A percentile compares a stretch with the other conserved stretches of the same genome.
Evolutionary conservation across 805 yeast species (phyloP).

Genomic region (Lipomyces kockii): DNA sequence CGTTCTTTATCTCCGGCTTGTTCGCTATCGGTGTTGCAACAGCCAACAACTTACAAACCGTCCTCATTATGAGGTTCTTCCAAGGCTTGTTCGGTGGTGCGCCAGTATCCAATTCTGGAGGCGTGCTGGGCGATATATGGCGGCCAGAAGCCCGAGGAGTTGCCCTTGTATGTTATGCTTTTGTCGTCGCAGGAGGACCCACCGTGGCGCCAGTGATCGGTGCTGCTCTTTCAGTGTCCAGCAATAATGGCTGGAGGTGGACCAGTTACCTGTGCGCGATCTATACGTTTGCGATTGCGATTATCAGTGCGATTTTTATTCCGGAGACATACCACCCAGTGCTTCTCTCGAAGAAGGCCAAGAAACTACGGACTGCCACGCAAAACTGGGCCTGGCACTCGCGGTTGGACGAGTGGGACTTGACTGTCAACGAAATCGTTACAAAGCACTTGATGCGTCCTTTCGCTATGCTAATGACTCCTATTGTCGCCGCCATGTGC

Average conservation of each 20-base stretch:
- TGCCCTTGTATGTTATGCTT: constrained; percentile 56
- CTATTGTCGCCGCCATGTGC: constrained; percentile 51
- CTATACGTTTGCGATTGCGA: constrained; percentile 61
- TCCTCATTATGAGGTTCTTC: constrained; percentile 73
- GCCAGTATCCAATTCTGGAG: constrained; percentile 82
- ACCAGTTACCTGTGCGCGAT: constrained; percentile 78
- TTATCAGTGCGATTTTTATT: constrained; percentile 50
- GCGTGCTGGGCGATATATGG: constrained; percentile 70
- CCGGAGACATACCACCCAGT: constrained; percentile 54
- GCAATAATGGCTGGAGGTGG: constrained; percentile 66
- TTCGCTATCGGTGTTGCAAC: constrained; percentile 44
- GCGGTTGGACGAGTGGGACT: constrained; percentile 84
- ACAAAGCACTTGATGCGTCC: constrained; percentile 80
- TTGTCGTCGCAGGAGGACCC: constrained; percentile 53
- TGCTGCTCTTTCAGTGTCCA: constrained; percentile 67
- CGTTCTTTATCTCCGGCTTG: constrained; percentile 41
- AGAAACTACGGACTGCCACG: constrained; percentile 65
- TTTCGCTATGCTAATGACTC: constrained; percentile 67
- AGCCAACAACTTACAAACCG: constrained; percentile 56
- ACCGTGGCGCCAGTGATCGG: constrained; percentile 58
- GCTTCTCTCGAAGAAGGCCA: constrained; percentile 52
- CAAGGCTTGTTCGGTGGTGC: constrained; percentile 80
- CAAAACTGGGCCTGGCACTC: constrained; percentile 87
- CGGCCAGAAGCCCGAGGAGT: constrained; percentile 57
- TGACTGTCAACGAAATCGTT: constrained; percentile 69